These are phyloP conservation scores for Aspergillus taichungensis DNA, from an alignment of 495 filamentous ascomycete species.

Conservation along the genomic window DNA sequence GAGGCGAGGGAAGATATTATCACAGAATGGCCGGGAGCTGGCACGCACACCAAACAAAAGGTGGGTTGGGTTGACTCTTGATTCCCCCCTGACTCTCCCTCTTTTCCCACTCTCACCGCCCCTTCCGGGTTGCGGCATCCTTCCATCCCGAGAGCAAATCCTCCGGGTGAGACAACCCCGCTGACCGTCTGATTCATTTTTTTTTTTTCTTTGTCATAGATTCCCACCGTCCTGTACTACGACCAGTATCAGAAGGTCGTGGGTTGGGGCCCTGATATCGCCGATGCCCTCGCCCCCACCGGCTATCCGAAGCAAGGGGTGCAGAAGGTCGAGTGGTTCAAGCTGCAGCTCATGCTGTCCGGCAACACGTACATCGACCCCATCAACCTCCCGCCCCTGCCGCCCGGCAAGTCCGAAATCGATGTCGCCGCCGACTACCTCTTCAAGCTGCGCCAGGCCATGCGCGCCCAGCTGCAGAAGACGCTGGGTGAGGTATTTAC, in stretches of 20 bases:
- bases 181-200: slow-evolving; percentile 6
- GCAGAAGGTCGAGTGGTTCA: slow-evolving; percentile 81
- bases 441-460: slow-evolving; percentile 69
- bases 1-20: slow-evolving; percentile 73
- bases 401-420: slow-evolving; percentile 71
- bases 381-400: slow-evolving; percentile 69
- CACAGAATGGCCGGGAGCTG: slow-evolving; percentile 71
- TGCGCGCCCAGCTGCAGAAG: slow-evolving; percentile 68
- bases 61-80: slow-evolving; percentile 24
- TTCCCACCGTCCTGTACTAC: slow-evolving; percentile 74
- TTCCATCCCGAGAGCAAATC: background rate
- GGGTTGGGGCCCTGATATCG: slow-evolving; percentile 74
- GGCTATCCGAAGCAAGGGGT: slow-evolving; percentile 73
- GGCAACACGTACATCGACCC: slow-evolving; percentile 78
- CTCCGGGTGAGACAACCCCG: background rate
- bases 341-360: slow-evolving; percentile 71
- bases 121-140: background rate
- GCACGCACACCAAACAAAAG: slow-evolving; percentile 71
- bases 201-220: slow-evolving; percentile 48
- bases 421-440: slow-evolving; percentile 75
- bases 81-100: too few relatives aligned
- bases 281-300: slow-evolving; percentile 68
- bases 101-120: background rate
- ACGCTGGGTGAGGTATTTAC: slow-evolving; percentile 69
- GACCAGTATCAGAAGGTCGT: slow-evolving; percentile 78